phyloP scores from a whole-genome alignment of 2,329 filamentous ascomycete genomes.

The Aureobasidium vineae region DNA sequence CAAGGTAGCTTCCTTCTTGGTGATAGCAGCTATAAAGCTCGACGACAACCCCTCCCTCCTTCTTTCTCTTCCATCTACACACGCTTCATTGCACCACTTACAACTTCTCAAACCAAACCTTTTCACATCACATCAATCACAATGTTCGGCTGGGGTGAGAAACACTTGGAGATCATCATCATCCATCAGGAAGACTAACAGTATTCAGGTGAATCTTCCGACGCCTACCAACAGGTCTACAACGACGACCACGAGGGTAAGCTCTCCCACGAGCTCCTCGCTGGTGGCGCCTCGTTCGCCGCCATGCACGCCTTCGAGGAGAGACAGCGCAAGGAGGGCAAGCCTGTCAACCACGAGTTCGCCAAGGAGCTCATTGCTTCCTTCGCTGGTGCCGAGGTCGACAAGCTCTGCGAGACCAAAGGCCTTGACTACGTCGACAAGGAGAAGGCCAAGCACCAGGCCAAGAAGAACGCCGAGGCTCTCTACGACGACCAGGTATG shows the following conservation, averaged over 20 bases:
- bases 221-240: slow-evolving; percentile 57
- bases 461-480: slow-evolving; percentile 44
- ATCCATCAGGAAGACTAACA: background rate
- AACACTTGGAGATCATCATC: background rate
- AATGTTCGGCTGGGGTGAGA: slow-evolving; percentile 49
- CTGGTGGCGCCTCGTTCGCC: slow-evolving; percentile 72
- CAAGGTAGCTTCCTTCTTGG: background rate
- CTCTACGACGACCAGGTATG: slow-evolving; percentile 49
- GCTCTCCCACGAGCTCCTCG: slow-evolving; percentile 70
- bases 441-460: slow-evolving; percentile 50
- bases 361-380: slow-evolving; percentile 76
- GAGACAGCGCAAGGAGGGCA: slow-evolving; percentile 67
- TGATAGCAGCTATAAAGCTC: slow-evolving; percentile 13
- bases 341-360: slow-evolving; percentile 68
- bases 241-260: slow-evolving; percentile 58
- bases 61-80: slow-evolving; percentile 39
- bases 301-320: slow-evolving; percentile 80
- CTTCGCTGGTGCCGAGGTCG: slow-evolving; percentile 70
- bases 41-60: slow-evolving; percentile 37
- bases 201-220: slow-evolving; percentile 51
- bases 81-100: slow-evolving; percentile 21
- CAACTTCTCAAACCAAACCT: slow-evolving; percentile 18
- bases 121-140: slow-evolving; percentile 31
- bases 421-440: slow-evolving; percentile 51
- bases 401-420: slow-evolving; percentile 66